These are phyloP conservation scores for Tricholoma terreum DNA, from an alignment of 768 basidiomycete species.

Conservation along the genomic window DNA sequence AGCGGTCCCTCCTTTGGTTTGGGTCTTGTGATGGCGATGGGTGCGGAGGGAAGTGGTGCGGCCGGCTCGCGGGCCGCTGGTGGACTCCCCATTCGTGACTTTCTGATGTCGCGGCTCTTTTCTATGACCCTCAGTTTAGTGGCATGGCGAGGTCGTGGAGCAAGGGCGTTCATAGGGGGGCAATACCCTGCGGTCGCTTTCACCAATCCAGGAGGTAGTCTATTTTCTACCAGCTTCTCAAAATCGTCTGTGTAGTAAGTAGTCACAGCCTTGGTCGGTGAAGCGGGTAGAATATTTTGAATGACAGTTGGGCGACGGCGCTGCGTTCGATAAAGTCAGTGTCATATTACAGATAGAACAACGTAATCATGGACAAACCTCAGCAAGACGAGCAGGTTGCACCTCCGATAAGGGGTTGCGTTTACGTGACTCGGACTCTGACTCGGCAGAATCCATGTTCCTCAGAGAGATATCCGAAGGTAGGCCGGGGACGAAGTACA, in stretches of 20 bases:
- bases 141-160: constrained; percentile 5
- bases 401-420: neutral
- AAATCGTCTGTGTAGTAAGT: constrained; percentile 17
- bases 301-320: constrained; percentile 19
- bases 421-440: neutral
- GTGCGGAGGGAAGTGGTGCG: constrained; percentile 10
- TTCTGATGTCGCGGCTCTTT: neutral
- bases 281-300: constrained; percentile 21
- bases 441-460: neutral
- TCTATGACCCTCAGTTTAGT: constrained; percentile 2
- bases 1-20: constrained; percentile 19
- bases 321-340: constrained; percentile 4
- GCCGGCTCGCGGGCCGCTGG: neutral
- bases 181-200: neutral
- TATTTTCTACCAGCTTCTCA: constrained; percentile 16
- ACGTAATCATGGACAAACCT: neutral
- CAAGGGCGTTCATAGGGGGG: neutral
- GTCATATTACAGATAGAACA: neutral
- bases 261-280: constrained; percentile 15
- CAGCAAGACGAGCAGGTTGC: neutral
- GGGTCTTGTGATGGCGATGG: constrained; percentile 13
- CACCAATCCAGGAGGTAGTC: constrained; percentile 13
- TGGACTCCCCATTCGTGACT: neutral
- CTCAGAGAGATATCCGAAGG: constrained; percentile 16
- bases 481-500: constrained; percentile 32